Percentiles rank a stretch among this genome's conserved stretches.
Evolutionary conservation across 768 basidiomycete species (phyloP).

Genomic region (Multifurca ochricompacta): DNA sequence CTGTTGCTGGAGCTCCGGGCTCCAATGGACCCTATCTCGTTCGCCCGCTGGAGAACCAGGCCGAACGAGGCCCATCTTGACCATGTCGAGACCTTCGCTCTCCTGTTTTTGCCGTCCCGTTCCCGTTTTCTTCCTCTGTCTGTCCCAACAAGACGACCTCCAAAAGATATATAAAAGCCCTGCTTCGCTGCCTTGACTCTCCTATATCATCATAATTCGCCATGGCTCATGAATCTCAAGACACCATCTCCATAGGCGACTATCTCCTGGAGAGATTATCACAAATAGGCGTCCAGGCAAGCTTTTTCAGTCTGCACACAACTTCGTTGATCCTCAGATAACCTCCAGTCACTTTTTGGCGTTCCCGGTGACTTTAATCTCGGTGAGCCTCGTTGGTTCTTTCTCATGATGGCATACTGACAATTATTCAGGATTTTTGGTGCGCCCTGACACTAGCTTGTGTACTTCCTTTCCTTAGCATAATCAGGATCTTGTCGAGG

Average conservation of each 20-base stretch:
- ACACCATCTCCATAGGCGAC: constrained; percentile 41
- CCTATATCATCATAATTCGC: background rate
- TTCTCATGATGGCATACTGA: background rate
- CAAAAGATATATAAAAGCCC: constrained; percentile 1
- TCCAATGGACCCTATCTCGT: no score
- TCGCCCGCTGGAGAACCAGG: no score
- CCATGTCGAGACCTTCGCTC: background rate
- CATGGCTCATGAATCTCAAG: constrained; percentile 14
- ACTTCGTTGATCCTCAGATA: background rate
- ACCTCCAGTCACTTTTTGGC: constrained; percentile 65
- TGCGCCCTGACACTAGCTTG: constrained; percentile 24
- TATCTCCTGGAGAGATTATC: constrained; percentile 57
- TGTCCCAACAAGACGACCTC: no score
- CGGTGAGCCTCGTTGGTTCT: constrained; percentile 28
- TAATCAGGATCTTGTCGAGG: constrained; percentile 73
- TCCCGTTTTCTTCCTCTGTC: background rate
- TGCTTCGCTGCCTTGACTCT: background rate
- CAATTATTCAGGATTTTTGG: constrained; percentile 35
- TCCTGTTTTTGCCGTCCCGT: background rate
- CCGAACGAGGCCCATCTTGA: constrained; percentile 1
- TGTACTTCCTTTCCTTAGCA: constrained; percentile 3
- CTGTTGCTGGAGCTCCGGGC: no score
- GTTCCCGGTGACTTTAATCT: constrained; percentile 87
- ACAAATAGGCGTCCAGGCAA: constrained; percentile 57
- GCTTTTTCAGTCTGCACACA: constrained; percentile 11